Evolutionary conservation across 2,329 filamentous ascomycete species (phyloP).

Genomic region (Sclerotinia minor): DNA sequence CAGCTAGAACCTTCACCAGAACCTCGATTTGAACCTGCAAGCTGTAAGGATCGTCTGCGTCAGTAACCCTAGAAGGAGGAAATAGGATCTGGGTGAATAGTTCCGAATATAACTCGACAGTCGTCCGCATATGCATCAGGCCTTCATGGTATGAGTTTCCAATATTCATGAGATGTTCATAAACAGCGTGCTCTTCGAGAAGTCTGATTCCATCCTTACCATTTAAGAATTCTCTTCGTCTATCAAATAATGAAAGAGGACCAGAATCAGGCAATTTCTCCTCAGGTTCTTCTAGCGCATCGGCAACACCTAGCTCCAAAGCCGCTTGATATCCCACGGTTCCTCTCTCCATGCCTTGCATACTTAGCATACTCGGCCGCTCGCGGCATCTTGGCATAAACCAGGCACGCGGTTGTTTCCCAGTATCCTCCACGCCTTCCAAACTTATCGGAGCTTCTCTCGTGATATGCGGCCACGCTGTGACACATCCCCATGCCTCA

Average conservation of each 20-base stretch:
- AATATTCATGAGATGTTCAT: constrained; percentile 57
- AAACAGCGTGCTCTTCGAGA: constrained; percentile 57
- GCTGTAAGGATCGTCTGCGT: constrained; percentile 59
- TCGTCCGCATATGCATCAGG: constrained; percentile 51
- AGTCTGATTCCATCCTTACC: constrained; percentile 48
- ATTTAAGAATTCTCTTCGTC: constrained; percentile 41
- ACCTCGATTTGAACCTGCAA: constrained; percentile 70
- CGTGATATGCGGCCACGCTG: constrained; percentile 63
- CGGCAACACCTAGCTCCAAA: constrained; percentile 63
- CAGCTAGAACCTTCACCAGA: constrained; percentile 63
- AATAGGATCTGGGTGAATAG: constrained; percentile 61
- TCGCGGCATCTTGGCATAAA: constrained; percentile 41
- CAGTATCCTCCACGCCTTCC: constrained; percentile 30
- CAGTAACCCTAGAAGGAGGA: constrained; percentile 56
- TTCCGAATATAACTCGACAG: constrained; percentile 61
- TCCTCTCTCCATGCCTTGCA: constrained; percentile 69
- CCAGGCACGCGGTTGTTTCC: constrained; percentile 34
- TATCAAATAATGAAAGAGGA: constrained; percentile 31
- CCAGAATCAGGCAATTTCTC: constrained; percentile 39
- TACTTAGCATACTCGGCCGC: constrained; percentile 68
- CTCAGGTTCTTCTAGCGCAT: constrained; percentile 63
- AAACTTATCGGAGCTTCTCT: constrained; percentile 50
- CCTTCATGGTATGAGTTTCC: constrained; percentile 57
- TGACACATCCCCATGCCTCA: constrained; percentile 62
- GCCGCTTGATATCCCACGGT: constrained; percentile 69